Evolutionary conservation across 2,329 filamentous ascomycete species (phyloP), one percentile per base, ranked within the genome.

Genomic region (Stagonosporopsis cucurbitacearum): DNA sequence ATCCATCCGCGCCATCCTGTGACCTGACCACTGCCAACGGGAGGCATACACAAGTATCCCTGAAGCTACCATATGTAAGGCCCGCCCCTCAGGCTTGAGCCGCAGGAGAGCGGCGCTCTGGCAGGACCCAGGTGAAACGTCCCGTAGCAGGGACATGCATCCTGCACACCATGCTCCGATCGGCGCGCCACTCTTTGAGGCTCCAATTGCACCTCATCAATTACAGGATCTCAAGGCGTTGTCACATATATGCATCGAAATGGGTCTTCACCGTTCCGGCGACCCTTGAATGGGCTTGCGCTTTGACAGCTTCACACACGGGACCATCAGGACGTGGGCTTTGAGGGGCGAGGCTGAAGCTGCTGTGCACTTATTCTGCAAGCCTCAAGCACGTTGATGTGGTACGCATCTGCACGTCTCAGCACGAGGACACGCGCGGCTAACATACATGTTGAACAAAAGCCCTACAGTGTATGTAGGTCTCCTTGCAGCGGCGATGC

Each of bases 381-480:
- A 41, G 44, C 47, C 45, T 49, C 50, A 43, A 63, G 53, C 48
- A 65, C 48, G 55, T 50, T 30, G 32, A 36, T 36, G 39, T 17
- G 39, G 36, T 50, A 43, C 48, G 43, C 48, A 32, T 37, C 60
- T 66, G 66, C 62, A 61, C 45, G 44, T 49, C 44, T 55, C 52
- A 63, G 52, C 49, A 65, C 53, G 57, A 62, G 58, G 62, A 39
- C 59, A 64, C 57, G 64, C 64, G 60, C 55, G 54, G 62, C 52
- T 52, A 59, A 32, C 30, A 54, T 64, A 60, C 65, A 66, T 68
- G 58, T 61, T 63, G 64, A 68, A 63, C 65, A 57, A 63, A 54
- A 60, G 63, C 66, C 64, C 65, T 68, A 67, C 64, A 66, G 60
- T 62, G n/a, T n/a, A n/a, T n/a, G n/a, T n/a, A n/a, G n/a, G n/a